Percentiles rank a stretch among this genome's conserved stretches.
phyloP scores from a whole-genome alignment of 2,329 filamentous ascomycete genomes.

The Beauveria asiatica region DNA sequence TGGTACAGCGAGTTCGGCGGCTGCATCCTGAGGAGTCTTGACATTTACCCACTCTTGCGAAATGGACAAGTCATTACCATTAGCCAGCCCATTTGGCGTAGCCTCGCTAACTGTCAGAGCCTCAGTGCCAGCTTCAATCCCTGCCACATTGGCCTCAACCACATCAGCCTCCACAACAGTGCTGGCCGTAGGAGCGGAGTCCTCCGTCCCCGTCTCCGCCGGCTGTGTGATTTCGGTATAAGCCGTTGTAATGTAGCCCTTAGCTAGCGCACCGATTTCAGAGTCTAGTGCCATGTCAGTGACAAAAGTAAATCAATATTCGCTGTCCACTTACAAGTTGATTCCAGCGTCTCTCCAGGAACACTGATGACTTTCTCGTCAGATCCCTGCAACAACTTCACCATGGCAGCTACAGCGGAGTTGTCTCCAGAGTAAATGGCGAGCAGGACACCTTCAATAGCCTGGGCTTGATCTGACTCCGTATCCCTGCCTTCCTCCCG shows the following conservation, averaged over 20 bases:
- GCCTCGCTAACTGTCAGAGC: not conserved
- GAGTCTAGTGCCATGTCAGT: constrained; percentile 21
- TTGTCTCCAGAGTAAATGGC: constrained; percentile 74
- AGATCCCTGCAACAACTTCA: constrained; percentile 67
- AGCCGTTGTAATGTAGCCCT: constrained; percentile 42
- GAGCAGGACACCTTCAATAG: constrained; percentile 71
- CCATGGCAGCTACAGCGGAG: constrained; percentile 62
- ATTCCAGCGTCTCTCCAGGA: constrained; percentile 53
- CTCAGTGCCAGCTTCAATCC: constrained; percentile 23
- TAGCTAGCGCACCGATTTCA: constrained; percentile 34
- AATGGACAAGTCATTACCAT: constrained; percentile 32
- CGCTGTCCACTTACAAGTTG: constrained; percentile 55
- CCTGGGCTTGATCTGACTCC: constrained; percentile 63
- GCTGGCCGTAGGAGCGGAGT: constrained; percentile 35
- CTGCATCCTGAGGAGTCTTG: constrained; percentile 61
- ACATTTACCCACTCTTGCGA: constrained; percentile 64
- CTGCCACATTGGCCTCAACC: constrained; percentile 24
- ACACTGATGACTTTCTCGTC: constrained; percentile 59
- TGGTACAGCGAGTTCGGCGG: constrained; percentile 51
- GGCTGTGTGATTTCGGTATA: constrained; percentile 25
- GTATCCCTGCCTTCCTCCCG: constrained; percentile 60
- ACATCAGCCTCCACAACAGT: constrained; percentile 28
- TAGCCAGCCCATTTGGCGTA: constrained; percentile 43
- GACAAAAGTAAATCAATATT: not conserved
- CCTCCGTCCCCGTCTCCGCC: constrained; percentile 47